These are phyloP conservation scores for Rosa multiflora DNA, from an alignment of 306 rosid species.

Conservation along the genomic window DNA sequence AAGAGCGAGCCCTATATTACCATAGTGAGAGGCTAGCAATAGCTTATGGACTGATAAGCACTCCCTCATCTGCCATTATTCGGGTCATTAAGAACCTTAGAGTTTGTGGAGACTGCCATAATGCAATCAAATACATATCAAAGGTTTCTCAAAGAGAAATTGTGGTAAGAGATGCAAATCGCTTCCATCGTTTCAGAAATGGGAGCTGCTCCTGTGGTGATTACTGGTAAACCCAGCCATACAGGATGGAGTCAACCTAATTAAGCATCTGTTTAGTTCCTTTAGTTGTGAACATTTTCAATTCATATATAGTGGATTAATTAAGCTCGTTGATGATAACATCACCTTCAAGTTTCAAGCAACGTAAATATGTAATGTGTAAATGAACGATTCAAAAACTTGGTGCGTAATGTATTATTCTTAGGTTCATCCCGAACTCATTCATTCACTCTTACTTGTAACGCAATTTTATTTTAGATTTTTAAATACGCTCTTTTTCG, in stretches of 20 bases:
- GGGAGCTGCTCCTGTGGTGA: slow-evolving; percentile 57
- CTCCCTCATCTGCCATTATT: slow-evolving; percentile 47
- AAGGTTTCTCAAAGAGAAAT: slow-evolving; percentile 58
- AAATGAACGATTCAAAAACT: background rate
- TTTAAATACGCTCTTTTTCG: too few relatives aligned
- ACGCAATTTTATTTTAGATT: too few relatives aligned
- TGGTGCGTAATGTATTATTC: background rate
- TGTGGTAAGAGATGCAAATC: slow-evolving; percentile 71
- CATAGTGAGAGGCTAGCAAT: slow-evolving; percentile 69
- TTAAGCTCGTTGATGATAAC: background rate
- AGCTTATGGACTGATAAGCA: slow-evolving; percentile 57
- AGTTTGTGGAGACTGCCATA: slow-evolving; percentile 83
- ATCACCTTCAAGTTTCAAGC: background rate
- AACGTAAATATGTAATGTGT: background rate
- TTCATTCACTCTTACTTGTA: too few relatives aligned
- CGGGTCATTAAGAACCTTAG: slow-evolving; percentile 70
- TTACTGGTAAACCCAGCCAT: slow-evolving; percentile 39
- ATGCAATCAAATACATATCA: slow-evolving; percentile 63
- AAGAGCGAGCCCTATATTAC: slow-evolving; percentile 57
- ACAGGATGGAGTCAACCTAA: background rate
- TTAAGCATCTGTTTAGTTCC: background rate
- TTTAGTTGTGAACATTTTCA: background rate
- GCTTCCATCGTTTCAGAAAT: slow-evolving; percentile 68
- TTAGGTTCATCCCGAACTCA: too few relatives aligned
- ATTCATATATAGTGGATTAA: background rate